A percentile compares a stretch with the other conserved stretches of the same genome.
These are phyloP conservation scores for Aspergillus wentii DNA, from an alignment of 495 filamentous ascomycete genomes.

Conservation along the genomic window DNA sequence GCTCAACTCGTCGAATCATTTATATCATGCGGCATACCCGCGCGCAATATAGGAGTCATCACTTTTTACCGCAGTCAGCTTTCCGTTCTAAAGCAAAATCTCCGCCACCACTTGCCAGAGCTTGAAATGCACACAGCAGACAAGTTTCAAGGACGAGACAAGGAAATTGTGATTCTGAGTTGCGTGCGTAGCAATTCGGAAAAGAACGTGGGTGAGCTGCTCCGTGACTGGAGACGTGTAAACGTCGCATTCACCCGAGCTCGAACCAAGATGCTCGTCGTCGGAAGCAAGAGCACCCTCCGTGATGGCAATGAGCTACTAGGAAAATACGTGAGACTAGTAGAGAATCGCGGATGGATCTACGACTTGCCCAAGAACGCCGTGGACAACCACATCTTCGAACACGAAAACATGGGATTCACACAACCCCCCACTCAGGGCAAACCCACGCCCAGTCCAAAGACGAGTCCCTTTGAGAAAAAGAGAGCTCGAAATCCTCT, in stretches of 20 bases:
- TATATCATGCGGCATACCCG: conserved; percentile 66
- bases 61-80: conserved; percentile 97
- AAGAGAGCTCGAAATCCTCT: conserved; percentile 25
- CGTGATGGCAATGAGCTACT: conserved; percentile 69
- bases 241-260: conserved; percentile 95
- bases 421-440: conserved; percentile 11
- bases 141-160: conserved; percentile 93
- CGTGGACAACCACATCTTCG: conserved; percentile 63
- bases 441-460: conserved; percentile 10
- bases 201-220: conserved; percentile 75
- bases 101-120: conserved; percentile 44
- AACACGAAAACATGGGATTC: conserved; percentile 18
- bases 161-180: conserved; percentile 80
- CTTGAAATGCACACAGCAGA: conserved; percentile 97
- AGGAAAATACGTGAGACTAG: conserved; percentile 65
- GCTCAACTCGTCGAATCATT: conserved; percentile 75
- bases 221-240: conserved; percentile 88
- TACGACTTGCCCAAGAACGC: conserved; percentile 62
- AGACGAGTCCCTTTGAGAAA: conserved; percentile 15
- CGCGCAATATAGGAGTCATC: conserved; percentile 85
- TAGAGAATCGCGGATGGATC: conserved; percentile 69
- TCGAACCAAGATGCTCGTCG: conserved; percentile 79
- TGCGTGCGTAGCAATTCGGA: conserved; percentile 83
- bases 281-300: conserved; percentile 77
- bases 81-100: conserved; percentile 50